phyloP scores from a whole-genome alignment of 225 moss, liverwort and hornwort species.

The Polytrichum formosum region DNA sequence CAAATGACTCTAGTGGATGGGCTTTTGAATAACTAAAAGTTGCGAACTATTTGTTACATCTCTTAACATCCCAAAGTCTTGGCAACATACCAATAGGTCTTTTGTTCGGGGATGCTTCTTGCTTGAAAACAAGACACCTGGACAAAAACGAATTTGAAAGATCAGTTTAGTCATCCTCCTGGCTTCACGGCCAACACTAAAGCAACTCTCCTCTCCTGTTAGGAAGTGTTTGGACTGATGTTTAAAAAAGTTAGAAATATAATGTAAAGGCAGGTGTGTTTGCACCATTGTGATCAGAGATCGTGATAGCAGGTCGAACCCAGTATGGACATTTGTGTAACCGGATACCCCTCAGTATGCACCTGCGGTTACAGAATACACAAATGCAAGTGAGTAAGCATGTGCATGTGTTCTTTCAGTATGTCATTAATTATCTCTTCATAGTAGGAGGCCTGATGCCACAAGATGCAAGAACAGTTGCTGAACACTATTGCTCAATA shows the following conservation, averaged over 20 bases:
- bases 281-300: conserved; percentile 92
- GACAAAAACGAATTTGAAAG: conserved; percentile 9
- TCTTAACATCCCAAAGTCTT: background rate
- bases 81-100: conserved; percentile 74
- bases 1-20: too few species aligned
- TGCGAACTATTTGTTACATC: too few species aligned
- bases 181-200: too few species aligned
- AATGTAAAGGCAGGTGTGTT: background rate
- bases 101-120: conserved; percentile 98
- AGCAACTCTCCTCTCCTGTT: too few species aligned
- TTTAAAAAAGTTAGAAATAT: too few species aligned
- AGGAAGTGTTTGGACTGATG: too few species aligned
- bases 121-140: conserved; percentile 93
- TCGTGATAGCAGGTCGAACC: conserved; percentile 85
- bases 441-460: too few species aligned
- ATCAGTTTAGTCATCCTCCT: background rate
- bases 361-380: conserved; percentile 46
- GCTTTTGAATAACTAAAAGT: too few species aligned
- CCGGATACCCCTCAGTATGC: conserved; percentile 95
- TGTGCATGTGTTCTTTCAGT: too few species aligned
- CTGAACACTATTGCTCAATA: too few species aligned
- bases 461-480: too few species aligned
- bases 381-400: background rate
- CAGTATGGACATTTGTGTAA: conserved; percentile 98
- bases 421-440: too few species aligned